A percentile compares a stretch with the other conserved stretches of the same genome.
phyloP scores from a whole-genome alignment of 148 eudicot species.

The Silene latifolia region DNA sequence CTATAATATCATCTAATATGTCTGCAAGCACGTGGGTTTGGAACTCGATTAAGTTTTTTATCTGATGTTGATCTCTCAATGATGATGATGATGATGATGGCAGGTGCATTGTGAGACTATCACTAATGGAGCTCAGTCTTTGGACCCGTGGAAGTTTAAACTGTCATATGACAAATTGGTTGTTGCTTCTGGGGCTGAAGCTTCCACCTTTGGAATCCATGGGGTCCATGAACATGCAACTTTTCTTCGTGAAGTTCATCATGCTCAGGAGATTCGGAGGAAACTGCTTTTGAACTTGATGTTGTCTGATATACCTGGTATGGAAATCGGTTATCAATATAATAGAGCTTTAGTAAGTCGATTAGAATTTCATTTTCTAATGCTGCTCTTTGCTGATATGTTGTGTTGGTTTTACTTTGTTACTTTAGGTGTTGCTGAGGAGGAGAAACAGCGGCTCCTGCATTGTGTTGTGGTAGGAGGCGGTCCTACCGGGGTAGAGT shows the following conservation, averaged over 20 bases:
- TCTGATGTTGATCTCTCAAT: not conserved
- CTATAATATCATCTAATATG: too few species aligned
- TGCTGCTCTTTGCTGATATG: not conserved
- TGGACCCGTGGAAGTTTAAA: slow-evolving; percentile 77
- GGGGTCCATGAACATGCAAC: slow-evolving; percentile 82
- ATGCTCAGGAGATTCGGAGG: slow-evolving; percentile 95
- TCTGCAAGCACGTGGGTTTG: not conserved
- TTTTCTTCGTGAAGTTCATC: slow-evolving; percentile 95
- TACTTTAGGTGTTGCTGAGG: slow-evolving; percentile 64
- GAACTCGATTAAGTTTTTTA: not conserved
- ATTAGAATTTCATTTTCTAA: not conserved
- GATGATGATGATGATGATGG: slow-evolving; percentile 5
- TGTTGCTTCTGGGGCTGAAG: slow-evolving; percentile 82
- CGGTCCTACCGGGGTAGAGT: slow-evolving; percentile 98
- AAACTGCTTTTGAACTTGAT: slow-evolving; percentile 81
- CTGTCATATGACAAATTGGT: slow-evolving; percentile 85
- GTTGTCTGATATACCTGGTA: slow-evolving; percentile 97
- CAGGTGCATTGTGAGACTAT: slow-evolving; percentile 76
- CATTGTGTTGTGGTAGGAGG: slow-evolving; percentile 98
- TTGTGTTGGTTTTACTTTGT: slow-evolving; percentile 12
- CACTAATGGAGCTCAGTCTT: slow-evolving; percentile 53
- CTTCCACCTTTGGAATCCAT: slow-evolving; percentile 79
- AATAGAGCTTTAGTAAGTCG: not conserved
- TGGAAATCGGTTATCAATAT: slow-evolving; percentile 1
- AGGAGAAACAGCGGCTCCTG: slow-evolving; percentile 76